Conservation (phyloP, 2,329 filamentous ascomycete genomes). For the Fusarium brachygibbosum region DNA sequence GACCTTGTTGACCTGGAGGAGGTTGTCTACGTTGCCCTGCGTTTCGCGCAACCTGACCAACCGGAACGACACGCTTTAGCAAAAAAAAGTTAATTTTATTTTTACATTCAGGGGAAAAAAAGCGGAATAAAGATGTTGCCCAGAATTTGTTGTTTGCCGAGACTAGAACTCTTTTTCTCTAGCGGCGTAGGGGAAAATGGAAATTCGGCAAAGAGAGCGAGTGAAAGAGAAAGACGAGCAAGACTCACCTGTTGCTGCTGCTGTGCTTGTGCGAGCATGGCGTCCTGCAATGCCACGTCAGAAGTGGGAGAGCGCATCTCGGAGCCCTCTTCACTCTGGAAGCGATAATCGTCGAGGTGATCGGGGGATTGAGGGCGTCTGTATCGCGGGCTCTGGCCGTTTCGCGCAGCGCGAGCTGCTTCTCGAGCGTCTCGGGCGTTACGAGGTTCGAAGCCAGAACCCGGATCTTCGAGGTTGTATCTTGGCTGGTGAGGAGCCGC, state of each 20-base stretch:
- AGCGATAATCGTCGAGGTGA: slow-evolving; percentile 44
- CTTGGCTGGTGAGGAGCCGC: slow-evolving; percentile 36
- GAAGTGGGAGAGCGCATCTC: slow-evolving; percentile 47
- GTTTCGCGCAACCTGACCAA: slow-evolving; percentile 43
- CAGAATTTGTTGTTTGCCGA: not conserved
- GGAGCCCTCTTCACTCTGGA: slow-evolving; percentile 40
- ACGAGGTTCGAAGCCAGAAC: slow-evolving; percentile 41
- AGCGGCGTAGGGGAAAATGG: not conserved
- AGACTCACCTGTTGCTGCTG: slow-evolving; percentile 46
- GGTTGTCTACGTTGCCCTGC: slow-evolving; percentile 43
- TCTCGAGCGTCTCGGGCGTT: slow-evolving; percentile 47
- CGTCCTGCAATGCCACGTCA: slow-evolving; percentile 49
- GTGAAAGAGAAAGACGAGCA: not conserved
- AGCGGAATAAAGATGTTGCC: slow-evolving; percentile 33
- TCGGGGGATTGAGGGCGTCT: slow-evolving; percentile 47
- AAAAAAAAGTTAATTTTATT: slow-evolving; percentile 22
- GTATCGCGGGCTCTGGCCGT: slow-evolving; percentile 45
- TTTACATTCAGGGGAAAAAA: not conserved
- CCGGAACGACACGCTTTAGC: slow-evolving; percentile 48
- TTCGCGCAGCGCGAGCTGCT: slow-evolving; percentile 43
- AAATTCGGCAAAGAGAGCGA: not conserved
- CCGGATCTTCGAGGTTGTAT: slow-evolving; percentile 39
- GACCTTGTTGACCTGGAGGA: slow-evolving; percentile 20
- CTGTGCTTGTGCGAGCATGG: slow-evolving; percentile 49
- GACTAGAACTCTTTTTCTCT: not conserved